Evolutionary conservation across 2,329 filamentous ascomycete genomes (phyloP).

Genomic region (Exophiala oligosperma): DNA sequence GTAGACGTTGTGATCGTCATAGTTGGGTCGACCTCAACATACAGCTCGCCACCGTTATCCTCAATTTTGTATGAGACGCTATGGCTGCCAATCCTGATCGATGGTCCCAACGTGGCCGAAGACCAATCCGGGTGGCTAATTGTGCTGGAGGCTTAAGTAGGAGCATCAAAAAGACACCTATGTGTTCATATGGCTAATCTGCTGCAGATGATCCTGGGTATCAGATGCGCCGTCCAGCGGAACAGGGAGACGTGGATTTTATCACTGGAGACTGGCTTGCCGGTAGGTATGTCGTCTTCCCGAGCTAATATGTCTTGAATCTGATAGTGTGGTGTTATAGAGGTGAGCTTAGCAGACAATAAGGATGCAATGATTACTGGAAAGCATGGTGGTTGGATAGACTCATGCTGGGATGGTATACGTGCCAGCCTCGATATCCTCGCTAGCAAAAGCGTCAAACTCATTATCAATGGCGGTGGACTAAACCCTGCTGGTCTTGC

Average conservation of each 20-base stretch:
- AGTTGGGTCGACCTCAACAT: too few species aligned
- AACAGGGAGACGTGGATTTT: slow-evolving; percentile 29
- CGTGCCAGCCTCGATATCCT: slow-evolving; percentile 48
- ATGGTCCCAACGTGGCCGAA: too few species aligned
- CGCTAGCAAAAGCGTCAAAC: slow-evolving; percentile 52
- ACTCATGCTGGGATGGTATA: slow-evolving; percentile 52
- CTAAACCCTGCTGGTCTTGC: slow-evolving; percentile 56
- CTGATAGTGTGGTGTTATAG: slow-evolving; percentile 25
- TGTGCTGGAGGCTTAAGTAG: too few species aligned
- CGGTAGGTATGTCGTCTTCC: too few species aligned
- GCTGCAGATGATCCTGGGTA: slow-evolving; percentile 31
- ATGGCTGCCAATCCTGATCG: too few species aligned
- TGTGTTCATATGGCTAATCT: too few species aligned
- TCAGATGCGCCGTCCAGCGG: slow-evolving; percentile 5
- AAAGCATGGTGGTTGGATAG: slow-evolving; percentile 46
- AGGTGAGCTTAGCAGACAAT: slow-evolving; percentile 48
- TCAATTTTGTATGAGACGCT: too few species aligned
- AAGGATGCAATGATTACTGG: slow-evolving; percentile 42
- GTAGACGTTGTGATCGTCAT: too few species aligned
- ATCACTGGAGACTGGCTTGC: slow-evolving; percentile 39
- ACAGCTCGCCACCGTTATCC: too few species aligned
- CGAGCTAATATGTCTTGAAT: too few species aligned
- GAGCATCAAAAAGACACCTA: too few species aligned
- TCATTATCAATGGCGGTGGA: slow-evolving; percentile 59
- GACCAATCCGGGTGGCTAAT: too few species aligned